Percentiles rank a stretch among this genome's conserved stretches.
Evolutionary conservation across 768 basidiomycete species (phyloP).

Genomic region (Boletus pseudo-olivaceus): DNA sequence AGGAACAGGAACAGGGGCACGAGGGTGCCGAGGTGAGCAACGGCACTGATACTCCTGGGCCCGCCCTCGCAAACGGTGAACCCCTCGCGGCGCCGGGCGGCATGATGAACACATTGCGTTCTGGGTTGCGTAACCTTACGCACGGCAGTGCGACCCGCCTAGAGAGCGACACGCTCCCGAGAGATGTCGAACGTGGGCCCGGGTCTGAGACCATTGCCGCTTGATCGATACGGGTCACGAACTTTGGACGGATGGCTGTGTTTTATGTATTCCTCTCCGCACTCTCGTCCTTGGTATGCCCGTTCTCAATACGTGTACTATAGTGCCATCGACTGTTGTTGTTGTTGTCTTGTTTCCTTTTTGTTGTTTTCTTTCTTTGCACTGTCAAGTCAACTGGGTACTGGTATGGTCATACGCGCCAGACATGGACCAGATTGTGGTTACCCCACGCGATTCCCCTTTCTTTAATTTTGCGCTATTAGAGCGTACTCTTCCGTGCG

Average conservation of each 20-base stretch:
- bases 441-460: not conserved
- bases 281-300: not conserved
- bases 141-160: constrained; percentile 10
- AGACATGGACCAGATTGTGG: not conserved
- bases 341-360: not conserved
- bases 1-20: constrained; percentile 14
- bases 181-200: constrained; percentile 28
- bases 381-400: not conserved
- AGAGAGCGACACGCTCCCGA: constrained; percentile 28
- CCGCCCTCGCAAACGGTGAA: constrained; percentile 1
- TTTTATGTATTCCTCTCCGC: not conserved
- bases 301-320: not conserved
- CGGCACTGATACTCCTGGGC: not conserved
- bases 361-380: not conserved
- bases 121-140: constrained; percentile 26
- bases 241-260: not conserved
- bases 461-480: not conserved
- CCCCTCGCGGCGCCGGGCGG: constrained; percentile 13
- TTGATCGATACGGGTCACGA: constrained; percentile 1
- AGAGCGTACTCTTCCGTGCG: not conserved
- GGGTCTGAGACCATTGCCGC: constrained; percentile 5
- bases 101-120: constrained; percentile 25
- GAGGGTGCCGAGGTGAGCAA: constrained; percentile 10
- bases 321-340: not conserved
- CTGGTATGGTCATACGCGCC: not conserved